A percentile compares a stretch with the other conserved stretches of the same genome.
Evolutionary conservation across 2,329 filamentous ascomycete species (phyloP).

Genomic region (Ceratocystis alfenasii): DNA sequence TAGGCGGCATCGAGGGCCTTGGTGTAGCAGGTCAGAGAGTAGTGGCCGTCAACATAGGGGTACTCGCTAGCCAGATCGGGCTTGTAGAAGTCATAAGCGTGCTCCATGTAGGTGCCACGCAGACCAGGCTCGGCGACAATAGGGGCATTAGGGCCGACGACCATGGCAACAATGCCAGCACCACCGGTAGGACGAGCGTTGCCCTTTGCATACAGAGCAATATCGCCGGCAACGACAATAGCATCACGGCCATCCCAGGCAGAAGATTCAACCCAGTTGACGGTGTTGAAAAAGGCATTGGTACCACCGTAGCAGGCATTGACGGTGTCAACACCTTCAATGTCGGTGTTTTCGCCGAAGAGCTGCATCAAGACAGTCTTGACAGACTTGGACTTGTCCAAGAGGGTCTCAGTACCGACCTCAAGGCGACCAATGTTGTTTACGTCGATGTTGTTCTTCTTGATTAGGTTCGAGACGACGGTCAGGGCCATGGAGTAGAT

Average conservation of each 20-base stretch:
- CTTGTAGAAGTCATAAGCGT: slow-evolving; percentile 87
- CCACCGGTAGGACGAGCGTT: slow-evolving; percentile 70
- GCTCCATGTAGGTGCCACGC: slow-evolving; percentile 68
- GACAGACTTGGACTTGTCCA: slow-evolving; percentile 86
- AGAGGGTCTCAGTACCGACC: slow-evolving; percentile 73
- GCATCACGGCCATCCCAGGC: slow-evolving; percentile 75
- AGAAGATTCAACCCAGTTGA: slow-evolving; percentile 81
- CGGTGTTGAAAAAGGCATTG: slow-evolving; percentile 69
- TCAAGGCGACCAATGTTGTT: slow-evolving; percentile 69
- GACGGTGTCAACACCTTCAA: slow-evolving; percentile 71
- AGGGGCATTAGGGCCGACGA: slow-evolving; percentile 67
- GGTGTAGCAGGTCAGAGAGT: slow-evolving; percentile 70
- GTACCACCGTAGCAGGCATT: slow-evolving; percentile 83
- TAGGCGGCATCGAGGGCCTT: slow-evolving; percentile 72
- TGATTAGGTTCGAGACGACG: slow-evolving; percentile 61
- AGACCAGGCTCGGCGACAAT: slow-evolving; percentile 67
- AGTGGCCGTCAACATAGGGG: slow-evolving; percentile 74
- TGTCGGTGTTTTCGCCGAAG: slow-evolving; percentile 70
- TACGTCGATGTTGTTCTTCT: slow-evolving; percentile 72
- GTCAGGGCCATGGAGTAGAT: slow-evolving; percentile 81
- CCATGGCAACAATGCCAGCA: slow-evolving; percentile 65
- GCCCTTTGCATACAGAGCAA: slow-evolving; percentile 76
- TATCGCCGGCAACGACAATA: slow-evolving; percentile 69
- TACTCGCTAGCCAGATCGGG: slow-evolving; percentile 79
- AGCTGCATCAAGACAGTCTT: slow-evolving; percentile 83